These are phyloP conservation scores for Entomortierella chlamydospora DNA, from an alignment of 192 early-diverging fungal genomes.

Conservation along the genomic window DNA sequence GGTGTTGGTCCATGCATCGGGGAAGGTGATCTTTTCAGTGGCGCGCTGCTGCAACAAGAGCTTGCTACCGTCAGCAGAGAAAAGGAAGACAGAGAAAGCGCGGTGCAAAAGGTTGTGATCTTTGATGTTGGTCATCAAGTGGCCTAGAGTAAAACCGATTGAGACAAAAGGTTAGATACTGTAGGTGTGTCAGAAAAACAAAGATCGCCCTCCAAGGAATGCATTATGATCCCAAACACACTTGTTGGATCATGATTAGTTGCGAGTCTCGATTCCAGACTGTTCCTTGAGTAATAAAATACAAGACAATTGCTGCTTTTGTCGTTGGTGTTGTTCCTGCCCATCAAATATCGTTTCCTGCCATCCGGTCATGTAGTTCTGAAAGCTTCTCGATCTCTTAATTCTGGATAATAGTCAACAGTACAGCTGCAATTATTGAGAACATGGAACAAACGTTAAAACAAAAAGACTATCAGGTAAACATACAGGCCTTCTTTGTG, in stretches of 20 bases:
- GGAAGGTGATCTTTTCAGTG: slow-evolving; percentile 98
- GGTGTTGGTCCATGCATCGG: slow-evolving; percentile 96
- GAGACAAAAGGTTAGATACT: neutral
- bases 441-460: neutral
- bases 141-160: slow-evolving; percentile 66
- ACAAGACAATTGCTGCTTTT: too few relatives aligned
- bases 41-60: slow-evolving; percentile 96
- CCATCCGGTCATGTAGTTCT: too few relatives aligned
- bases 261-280: too few relatives aligned
- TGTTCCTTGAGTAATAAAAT: too few relatives aligned
- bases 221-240: too few relatives aligned
- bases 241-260: too few relatives aligned
- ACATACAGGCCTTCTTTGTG: slow-evolving; percentile 92
- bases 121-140: slow-evolving; percentile 93
- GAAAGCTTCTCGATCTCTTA: too few relatives aligned
- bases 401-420: too few relatives aligned
- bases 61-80: slow-evolving; percentile 82
- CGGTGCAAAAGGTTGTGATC: slow-evolving; percentile 90
- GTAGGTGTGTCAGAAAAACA: neutral
- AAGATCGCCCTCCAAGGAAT: neutral
- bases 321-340: too few relatives aligned
- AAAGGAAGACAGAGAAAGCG: slow-evolving; percentile 97
- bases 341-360: too few relatives aligned
- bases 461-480: neutral
- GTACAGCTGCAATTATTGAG: neutral